These are phyloP conservation scores for Trametes sanguinea DNA, from an alignment of 768 basidiomycete species.

Conservation along the genomic window DNA sequence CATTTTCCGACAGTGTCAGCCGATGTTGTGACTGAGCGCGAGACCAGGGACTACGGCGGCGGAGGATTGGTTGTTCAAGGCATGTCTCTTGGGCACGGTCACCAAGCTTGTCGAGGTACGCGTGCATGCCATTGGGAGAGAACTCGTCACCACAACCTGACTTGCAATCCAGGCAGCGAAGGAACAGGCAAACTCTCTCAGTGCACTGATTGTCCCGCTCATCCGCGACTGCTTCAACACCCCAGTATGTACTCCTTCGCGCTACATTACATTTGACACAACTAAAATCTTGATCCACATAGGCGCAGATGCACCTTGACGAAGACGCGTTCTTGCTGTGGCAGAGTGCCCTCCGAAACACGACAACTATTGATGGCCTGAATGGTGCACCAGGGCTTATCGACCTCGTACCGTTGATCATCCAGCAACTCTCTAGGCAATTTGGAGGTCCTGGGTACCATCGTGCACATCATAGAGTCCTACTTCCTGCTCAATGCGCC, in stretches of 20 bases:
- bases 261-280: neutral
- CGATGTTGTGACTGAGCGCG: neutral
- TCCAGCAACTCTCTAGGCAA: slow-evolving; percentile 65
- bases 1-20: neutral
- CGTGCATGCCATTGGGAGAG: no score
- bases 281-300: neutral
- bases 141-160: no score
- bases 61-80: slow-evolving; percentile 72
- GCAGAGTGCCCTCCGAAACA: slow-evolving; percentile 69
- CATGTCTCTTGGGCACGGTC: slow-evolving; percentile 66
- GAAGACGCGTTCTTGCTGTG: slow-evolving; percentile 79
- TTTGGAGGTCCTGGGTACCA: slow-evolving; percentile 71
- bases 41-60: slow-evolving; percentile 64
- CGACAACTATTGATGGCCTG: slow-evolving; percentile 50
- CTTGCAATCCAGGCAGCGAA: slow-evolving; percentile 57
- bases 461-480: slow-evolving; percentile 68
- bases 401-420: slow-evolving; percentile 64
- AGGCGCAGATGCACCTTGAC: slow-evolving; percentile 74
- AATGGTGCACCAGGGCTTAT: slow-evolving; percentile 53
- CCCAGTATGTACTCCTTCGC: slow-evolving; percentile 20
- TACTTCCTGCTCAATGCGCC: slow-evolving; percentile 75
- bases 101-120: slow-evolving; percentile 67
- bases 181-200: slow-evolving; percentile 35
- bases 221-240: slow-evolving; percentile 29
- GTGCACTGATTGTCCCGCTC: slow-evolving; percentile 26